Conservation (phyloP, 2,329 filamentous ascomycete species). For the Raffaelea ambrosiae region DNA sequence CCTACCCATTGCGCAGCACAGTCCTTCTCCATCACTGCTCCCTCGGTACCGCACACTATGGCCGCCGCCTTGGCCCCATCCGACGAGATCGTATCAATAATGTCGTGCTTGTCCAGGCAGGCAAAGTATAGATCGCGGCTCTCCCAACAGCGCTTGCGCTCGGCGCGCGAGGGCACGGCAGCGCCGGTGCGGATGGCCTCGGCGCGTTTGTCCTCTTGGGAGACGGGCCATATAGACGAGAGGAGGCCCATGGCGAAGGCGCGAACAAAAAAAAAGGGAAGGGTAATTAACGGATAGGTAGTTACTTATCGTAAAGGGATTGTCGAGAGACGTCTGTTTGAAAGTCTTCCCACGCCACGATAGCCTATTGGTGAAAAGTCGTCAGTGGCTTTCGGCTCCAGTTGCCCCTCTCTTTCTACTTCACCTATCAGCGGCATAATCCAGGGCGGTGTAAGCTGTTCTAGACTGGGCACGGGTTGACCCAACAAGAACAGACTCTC, state of each 20-base stretch:
- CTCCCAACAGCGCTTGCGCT: constrained; percentile 81
- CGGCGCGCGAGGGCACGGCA: constrained; percentile 75
- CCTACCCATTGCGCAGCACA: constrained; percentile 87
- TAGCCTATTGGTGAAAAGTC: too few species aligned
- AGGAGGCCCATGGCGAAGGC: constrained; percentile 39
- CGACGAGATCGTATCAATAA: constrained; percentile 58
- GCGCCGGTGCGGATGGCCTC: constrained; percentile 46
- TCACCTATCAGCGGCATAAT: too few species aligned
- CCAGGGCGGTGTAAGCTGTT: too few species aligned
- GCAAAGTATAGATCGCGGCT: constrained; percentile 79
- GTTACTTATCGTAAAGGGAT: too few species aligned
- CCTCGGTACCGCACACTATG: constrained; percentile 31
- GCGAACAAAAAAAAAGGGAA: background rate
- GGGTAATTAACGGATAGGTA: background rate
- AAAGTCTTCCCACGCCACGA: too few species aligned
- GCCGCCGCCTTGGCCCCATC: constrained; percentile 28
- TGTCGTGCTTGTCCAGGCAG: constrained; percentile 74
- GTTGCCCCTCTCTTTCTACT: too few species aligned
- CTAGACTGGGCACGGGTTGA: too few species aligned
- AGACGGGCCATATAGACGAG: constrained; percentile 20
- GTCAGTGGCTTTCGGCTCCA: too few species aligned
- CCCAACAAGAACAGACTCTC: too few species aligned
- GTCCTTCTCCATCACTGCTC: constrained; percentile 64
- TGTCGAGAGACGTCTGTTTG: too few species aligned
- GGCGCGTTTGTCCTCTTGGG: constrained; percentile 35